phyloP scores from a whole-genome alignment of 108 stramenopile species.

The Stephanodiscus triporus region DNA sequence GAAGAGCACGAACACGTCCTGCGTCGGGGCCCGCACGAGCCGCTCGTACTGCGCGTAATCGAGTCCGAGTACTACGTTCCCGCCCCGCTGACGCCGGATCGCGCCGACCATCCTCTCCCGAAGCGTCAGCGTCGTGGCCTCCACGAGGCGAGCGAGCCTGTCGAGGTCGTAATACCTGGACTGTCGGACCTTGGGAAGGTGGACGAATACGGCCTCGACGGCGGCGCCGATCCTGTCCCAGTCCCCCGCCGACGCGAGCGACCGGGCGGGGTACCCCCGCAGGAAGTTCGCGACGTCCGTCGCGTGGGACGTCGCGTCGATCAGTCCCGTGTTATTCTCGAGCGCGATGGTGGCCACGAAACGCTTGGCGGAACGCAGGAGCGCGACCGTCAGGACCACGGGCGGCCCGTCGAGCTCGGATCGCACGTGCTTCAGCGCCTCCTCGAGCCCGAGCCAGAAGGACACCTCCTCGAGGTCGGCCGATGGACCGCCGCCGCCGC shows the following conservation, averaged over 20 bases:
- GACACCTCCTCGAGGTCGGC: conserved; percentile 82
- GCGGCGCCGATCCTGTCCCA: conserved; percentile 62
- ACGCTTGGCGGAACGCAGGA: conserved; percentile 87
- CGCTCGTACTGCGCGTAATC: conserved; percentile 74
- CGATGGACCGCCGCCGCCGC: not conserved
- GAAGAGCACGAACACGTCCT: conserved; percentile 81
- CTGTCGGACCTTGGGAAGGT: conserved; percentile 84
- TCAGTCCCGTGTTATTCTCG: conserved; percentile 90
- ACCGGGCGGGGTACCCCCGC: conserved; percentile 75
- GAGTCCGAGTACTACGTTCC: conserved; percentile 59
- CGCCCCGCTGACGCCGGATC: conserved; percentile 31
- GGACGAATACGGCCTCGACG: conserved; percentile 74
- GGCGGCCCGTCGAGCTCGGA: conserved; percentile 61
- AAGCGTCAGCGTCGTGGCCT: conserved; percentile 84
- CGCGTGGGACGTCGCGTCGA: conserved; percentile 64
- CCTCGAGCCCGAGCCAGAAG: conserved; percentile 81
- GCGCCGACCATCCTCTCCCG: conserved; percentile 50
- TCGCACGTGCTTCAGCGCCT: conserved; percentile 62
- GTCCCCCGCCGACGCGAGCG: conserved; percentile 77
- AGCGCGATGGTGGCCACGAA: conserved; percentile 92
- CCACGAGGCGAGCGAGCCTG: conserved; percentile 76
- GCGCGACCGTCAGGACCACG: conserved; percentile 63
- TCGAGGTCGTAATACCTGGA: conserved; percentile 86
- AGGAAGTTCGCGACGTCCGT: conserved; percentile 85
- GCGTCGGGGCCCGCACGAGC: conserved; percentile 61